phyloP scores from a whole-genome alignment of 768 basidiomycete genomes.

The Panaeolus cyanescens region DNA sequence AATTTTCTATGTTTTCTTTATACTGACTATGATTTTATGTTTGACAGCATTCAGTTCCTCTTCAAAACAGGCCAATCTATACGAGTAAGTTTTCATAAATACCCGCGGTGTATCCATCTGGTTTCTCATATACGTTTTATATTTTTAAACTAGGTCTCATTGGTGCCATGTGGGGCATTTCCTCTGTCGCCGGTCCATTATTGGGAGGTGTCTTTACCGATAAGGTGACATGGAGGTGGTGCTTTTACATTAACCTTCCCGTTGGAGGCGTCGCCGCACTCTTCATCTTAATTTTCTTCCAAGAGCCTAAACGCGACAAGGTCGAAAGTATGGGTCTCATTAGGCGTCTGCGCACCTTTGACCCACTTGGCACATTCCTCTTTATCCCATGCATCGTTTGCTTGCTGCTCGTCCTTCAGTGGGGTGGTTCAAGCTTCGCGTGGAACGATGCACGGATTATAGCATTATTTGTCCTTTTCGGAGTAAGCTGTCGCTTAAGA shows the following conservation, averaged over 20 bases:
- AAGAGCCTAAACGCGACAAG: conserved; percentile 9
- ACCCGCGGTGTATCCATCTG: neutral
- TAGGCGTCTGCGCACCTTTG: conserved; percentile 26
- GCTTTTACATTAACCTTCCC: conserved; percentile 25
- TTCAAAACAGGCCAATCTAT: conserved; percentile 18
- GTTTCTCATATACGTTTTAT: too few relatives aligned
- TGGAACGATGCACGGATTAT: conserved; percentile 43
- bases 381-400: too few relatives aligned
- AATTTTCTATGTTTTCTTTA: too few relatives aligned
- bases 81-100: neutral
- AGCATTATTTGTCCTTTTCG: conserved; percentile 14
- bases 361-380: too few relatives aligned
- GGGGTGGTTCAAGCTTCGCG: conserved; percentile 46
- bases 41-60: conserved; percentile 8
- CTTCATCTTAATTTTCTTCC: conserved; percentile 16
- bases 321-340: neutral
- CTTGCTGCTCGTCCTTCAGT: conserved; percentile 40
- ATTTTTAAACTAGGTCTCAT: conserved; percentile 16
- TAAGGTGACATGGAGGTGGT: conserved; percentile 24
- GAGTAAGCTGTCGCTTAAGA: neutral
- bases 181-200: conserved; percentile 32
- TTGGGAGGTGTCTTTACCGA: conserved; percentile 35
- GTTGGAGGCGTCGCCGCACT: conserved; percentile 12
- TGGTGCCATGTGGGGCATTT: conserved; percentile 35
- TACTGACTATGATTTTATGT: too few relatives aligned